A percentile compares a stretch with the other conserved stretches of the same genome.
phyloP scores from a whole-genome alignment of 2,329 filamentous ascomycete species.

The Xylaria sp. region DNA sequence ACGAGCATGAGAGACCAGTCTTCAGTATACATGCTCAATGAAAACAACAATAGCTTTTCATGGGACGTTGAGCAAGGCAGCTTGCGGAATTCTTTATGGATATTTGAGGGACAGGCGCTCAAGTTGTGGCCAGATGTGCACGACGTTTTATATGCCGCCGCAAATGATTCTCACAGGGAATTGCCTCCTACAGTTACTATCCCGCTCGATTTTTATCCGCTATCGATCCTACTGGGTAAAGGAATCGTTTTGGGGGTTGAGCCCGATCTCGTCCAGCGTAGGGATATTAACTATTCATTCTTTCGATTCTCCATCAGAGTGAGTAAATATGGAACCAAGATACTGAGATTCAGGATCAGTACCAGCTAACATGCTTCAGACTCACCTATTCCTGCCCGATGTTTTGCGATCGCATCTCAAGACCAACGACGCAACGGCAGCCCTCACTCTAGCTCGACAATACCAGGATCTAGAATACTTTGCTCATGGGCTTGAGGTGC shows the following conservation, averaged over 20 bases:
- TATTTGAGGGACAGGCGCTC: constrained; percentile 86
- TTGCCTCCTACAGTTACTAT: constrained; percentile 77
- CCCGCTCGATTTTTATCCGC: constrained; percentile 91
- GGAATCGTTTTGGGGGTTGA: constrained; percentile 91
- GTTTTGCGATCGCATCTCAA: constrained; percentile 80
- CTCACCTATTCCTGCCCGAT: constrained; percentile 90
- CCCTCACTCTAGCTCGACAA: constrained; percentile 80
- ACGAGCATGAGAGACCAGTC: constrained; percentile 88
- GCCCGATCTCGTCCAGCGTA: constrained; percentile 88
- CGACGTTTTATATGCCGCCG: constrained; percentile 76
- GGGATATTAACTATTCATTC: constrained; percentile 89
- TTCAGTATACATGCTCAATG: constrained; percentile 43
- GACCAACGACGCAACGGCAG: constrained; percentile 77
- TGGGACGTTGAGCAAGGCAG: constrained; percentile 49
- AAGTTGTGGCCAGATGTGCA: constrained; percentile 89
- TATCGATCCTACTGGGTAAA: constrained; percentile 86
- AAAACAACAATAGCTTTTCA: constrained; percentile 37
- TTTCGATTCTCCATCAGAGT: constrained; percentile 88
- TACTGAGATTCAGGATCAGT: no score
- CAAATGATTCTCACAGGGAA: constrained; percentile 69
- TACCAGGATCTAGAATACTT: constrained; percentile 92
- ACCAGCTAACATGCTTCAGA: constrained; percentile 55
- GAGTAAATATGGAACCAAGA: constrained; percentile 46
- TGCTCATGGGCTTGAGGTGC: constrained; percentile 86
- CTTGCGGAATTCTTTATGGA: constrained; percentile 88